Percentiles rank a stretch among this genome's conserved stretches.
phyloP scores from a whole-genome alignment of 2,329 filamentous ascomycete genomes.

The Trichoderma koningii region DNA sequence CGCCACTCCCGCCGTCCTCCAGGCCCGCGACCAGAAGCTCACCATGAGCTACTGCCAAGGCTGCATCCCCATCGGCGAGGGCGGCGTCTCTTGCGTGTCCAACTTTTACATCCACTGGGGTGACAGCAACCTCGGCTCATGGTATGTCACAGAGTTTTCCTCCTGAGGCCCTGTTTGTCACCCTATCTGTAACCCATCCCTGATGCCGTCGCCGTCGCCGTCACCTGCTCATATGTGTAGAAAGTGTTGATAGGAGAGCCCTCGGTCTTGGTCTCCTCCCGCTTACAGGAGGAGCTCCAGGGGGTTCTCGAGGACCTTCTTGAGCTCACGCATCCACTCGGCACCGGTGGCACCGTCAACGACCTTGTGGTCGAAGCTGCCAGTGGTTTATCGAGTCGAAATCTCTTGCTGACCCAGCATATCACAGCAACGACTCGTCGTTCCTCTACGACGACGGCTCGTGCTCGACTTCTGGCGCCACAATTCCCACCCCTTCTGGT shows the following conservation, averaged over 20 bases:
- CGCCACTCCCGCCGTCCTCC: background rate
- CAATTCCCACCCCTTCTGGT: background rate
- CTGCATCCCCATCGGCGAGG: background rate
- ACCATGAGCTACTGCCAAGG: background rate
- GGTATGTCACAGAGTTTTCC: too few relatives aligned
- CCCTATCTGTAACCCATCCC: slow-evolving; percentile 29
- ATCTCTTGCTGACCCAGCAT: too few relatives aligned
- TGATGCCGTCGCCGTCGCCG: slow-evolving; percentile 9
- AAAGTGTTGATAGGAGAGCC: background rate
- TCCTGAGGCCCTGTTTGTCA: too few relatives aligned
- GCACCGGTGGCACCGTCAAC: slow-evolving; percentile 94
- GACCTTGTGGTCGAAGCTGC: slow-evolving; percentile 98
- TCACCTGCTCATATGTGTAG: background rate
- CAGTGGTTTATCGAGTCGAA: slow-evolving; percentile 52
- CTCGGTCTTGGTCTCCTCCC: background rate
- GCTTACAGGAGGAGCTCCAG: slow-evolving; percentile 85
- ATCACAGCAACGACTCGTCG: too few relatives aligned
- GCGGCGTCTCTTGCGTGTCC: too few relatives aligned
- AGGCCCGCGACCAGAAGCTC: background rate
- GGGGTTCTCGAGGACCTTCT: slow-evolving; percentile 97
- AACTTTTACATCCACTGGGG: too few relatives aligned
- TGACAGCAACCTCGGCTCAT: too few relatives aligned
- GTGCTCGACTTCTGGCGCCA: too few relatives aligned
- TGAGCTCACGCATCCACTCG: slow-evolving; percentile 95
- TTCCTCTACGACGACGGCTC: too few relatives aligned